Evolutionary conservation across 768 basidiomycete genomes (phyloP).

Genomic region (Auricularia sp.): DNA sequence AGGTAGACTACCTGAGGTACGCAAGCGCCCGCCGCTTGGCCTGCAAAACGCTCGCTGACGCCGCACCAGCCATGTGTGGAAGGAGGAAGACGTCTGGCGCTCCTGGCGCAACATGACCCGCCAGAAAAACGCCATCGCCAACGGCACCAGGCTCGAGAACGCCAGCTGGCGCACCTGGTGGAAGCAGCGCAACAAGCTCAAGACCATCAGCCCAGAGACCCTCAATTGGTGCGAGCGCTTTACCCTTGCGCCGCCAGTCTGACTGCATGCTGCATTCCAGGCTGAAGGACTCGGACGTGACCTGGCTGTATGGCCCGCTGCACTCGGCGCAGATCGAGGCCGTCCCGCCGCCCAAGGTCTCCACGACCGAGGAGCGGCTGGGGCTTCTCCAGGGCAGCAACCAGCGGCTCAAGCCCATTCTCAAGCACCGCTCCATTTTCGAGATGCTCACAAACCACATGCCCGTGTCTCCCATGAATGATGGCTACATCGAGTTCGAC

Average conservation of each 20-base stretch:
- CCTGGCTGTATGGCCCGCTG: constrained; percentile 95
- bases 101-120: constrained; percentile 98
- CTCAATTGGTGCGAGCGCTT: constrained; percentile 71
- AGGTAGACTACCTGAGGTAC: constrained; percentile 87
- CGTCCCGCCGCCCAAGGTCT: constrained; percentile 36
- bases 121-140: constrained; percentile 96
- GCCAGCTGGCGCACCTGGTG: constrained; percentile 99
- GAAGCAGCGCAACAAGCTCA: constrained; percentile 94
- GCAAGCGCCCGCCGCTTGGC: neutral
- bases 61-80: constrained; percentile 67
- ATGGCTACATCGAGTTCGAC: neutral
- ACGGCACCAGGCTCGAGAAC: constrained; percentile 91
- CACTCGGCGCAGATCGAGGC: constrained; percentile 87
- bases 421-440: constrained; percentile 89
- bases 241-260: neutral
- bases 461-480: constrained; percentile 41
- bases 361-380: constrained; percentile 38
- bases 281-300: constrained; percentile 98
- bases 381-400: constrained; percentile 30
- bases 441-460: constrained; percentile 77
- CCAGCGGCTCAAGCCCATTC: constrained; percentile 64
- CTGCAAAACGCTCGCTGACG: neutral
- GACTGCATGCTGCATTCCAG: constrained; percentile 30
- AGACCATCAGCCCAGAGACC: constrained; percentile 92
- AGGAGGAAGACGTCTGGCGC: constrained; percentile 96